A percentile compares a stretch with the other conserved stretches of the same genome.
phyloP scores from a whole-genome alignment of 106 monocot genomes.

The Phalaenopsis equestris region DNA sequence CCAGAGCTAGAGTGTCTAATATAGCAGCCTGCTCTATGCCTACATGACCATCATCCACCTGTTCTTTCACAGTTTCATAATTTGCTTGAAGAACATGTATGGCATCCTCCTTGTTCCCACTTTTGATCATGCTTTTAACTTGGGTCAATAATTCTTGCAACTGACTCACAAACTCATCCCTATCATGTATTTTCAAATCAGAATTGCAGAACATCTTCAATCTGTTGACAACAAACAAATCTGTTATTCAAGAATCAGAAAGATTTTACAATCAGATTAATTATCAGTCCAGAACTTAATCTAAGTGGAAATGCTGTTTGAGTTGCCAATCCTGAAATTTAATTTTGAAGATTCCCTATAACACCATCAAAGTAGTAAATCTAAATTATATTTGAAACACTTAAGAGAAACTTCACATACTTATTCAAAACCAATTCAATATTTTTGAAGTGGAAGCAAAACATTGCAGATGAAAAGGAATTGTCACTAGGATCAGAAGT shows the following conservation, averaged over 20 bases:
- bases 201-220: slow-evolving; percentile 18
- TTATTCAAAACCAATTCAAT: not conserved
- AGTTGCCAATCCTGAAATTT: not conserved
- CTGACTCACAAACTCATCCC: slow-evolving; percentile 48
- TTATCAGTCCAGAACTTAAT: not conserved
- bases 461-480: not conserved
- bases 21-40: slow-evolving; percentile 80
- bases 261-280: not conserved
- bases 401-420: not conserved
- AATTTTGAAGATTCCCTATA: not conserved
- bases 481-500: not conserved
- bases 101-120: slow-evolving; percentile 48
- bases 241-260: not conserved
- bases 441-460: not conserved
- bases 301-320: not conserved
- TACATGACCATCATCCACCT: slow-evolving; percentile 36
- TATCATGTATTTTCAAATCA: slow-evolving; percentile 11
- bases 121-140: slow-evolving; percentile 44
- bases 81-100: slow-evolving; percentile 67
- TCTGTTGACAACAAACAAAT: slow-evolving; percentile 14
- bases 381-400: not conserved
- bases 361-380: not conserved
- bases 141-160: slow-evolving; percentile 51
- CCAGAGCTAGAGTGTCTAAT: slow-evolving; percentile 67
- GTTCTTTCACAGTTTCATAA: slow-evolving; percentile 61